phyloP scores from a whole-genome alignment of 306 rosid genomes.

The Delonix regia region DNA sequence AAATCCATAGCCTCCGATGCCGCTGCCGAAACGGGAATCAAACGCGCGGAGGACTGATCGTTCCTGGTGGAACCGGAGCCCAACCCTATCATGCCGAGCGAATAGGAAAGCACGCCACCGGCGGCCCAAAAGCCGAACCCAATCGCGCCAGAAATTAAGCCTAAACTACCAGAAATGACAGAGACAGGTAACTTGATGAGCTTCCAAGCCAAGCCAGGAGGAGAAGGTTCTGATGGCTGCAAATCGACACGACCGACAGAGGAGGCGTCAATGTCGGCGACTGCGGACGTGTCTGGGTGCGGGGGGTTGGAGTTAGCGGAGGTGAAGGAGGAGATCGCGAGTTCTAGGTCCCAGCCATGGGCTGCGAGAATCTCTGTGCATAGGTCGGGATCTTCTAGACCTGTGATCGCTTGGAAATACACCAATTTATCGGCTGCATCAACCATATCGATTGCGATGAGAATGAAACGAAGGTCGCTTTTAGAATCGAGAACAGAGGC shows the following conservation, averaged over 20 bases:
- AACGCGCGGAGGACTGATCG: constrained; percentile 45
- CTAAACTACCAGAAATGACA: constrained; percentile 79
- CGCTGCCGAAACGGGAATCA: constrained; percentile 69
- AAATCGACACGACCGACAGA: neutral
- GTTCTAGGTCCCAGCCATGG: constrained; percentile 96
- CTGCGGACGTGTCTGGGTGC: constrained; percentile 14
- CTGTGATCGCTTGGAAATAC: constrained; percentile 91
- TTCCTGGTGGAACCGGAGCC: constrained; percentile 30
- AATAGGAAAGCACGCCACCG: constrained; percentile 88
- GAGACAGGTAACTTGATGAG: constrained; percentile 78
- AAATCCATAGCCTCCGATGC: constrained; percentile 71
- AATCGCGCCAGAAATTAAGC: constrained; percentile 80
- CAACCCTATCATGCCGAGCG: constrained; percentile 83
- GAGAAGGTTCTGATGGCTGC: constrained; percentile 36
- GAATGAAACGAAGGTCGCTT: neutral
- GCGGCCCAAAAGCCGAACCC: constrained; percentile 94
- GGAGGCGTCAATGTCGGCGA: neutral
- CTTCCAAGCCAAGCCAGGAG: constrained; percentile 82
- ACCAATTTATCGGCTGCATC: constrained; percentile 76
- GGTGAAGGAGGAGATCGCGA: constrained; percentile 84
- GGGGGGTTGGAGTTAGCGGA: neutral
- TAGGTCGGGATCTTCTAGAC: constrained; percentile 84
- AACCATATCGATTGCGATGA: constrained; percentile 48
- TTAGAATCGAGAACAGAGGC: neutral
- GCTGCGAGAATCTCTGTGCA: constrained; percentile 88